Base-by-base conservation (phyloP, 495 filamentous ascomycete genomes). In the Aspergillus saccharolyticus region DNA sequence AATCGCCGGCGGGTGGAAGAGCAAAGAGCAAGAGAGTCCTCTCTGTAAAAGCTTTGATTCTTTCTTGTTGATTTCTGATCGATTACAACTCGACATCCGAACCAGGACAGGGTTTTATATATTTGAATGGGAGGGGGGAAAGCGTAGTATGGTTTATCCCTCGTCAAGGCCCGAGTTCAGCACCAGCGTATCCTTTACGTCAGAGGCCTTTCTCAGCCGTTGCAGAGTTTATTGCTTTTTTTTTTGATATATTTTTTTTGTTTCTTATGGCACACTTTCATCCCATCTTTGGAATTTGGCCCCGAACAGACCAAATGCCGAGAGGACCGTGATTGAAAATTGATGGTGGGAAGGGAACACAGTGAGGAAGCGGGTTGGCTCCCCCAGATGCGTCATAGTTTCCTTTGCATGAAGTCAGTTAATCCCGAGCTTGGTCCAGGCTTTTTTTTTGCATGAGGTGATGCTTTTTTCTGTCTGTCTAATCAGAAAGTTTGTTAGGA, bases 361-460 rank as follows among this genome's bases (percentile, higher is more conserved):
- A 9, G 6, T 28, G 44, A 25, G 1, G 22, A 17, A 48, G n/a
- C 19, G 39, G 0, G 21, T 53, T 48, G 50, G 50, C 50, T 64
- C 61, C 66, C 62, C 67, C 64, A 69, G 64, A 64, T 67, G 69
- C 67, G 66, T 72, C 66, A 72, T 69, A 62, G 64, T 67, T 61
- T 56, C 51, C 57, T 64, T 58, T 56, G 61, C 56, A 66, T 69
- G 63, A 64, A 67, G 66, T 63, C 55, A 66, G 47, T 57, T 17
- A 20, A 30, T 55, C 12, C 22, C 47, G 47, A 22, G 21, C 20
- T 39, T 1, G 22, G 47, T 24, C 20, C 20, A 25, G 10, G 15
- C 20, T 30, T 24, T 1, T 30, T 24, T 1, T 2, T 19, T 0
- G 21, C 22, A 17, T 50, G n/a, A 24, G 47, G 47, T 50, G 24